These are phyloP conservation scores for Globisporangium recalcitrans DNA, from an alignment of 352 stramenopile genomes.

Conservation along the genomic window DNA sequence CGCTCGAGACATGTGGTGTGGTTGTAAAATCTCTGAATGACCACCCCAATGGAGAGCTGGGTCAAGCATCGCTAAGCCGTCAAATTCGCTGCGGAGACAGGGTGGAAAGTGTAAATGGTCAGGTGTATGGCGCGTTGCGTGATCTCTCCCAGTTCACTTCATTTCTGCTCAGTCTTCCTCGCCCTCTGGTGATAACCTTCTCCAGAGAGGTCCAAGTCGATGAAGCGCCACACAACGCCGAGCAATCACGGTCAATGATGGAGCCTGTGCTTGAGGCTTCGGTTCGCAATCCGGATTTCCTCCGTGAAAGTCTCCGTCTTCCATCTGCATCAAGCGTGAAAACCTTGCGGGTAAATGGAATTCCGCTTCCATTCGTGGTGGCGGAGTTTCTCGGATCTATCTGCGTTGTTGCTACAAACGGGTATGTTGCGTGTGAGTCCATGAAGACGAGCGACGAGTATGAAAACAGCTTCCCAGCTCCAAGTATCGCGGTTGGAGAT, in stretches of 20 bases:
- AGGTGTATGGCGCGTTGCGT: slow-evolving; percentile 47
- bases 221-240: slow-evolving; percentile 2
- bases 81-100: slow-evolving; percentile 59
- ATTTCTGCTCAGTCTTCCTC: slow-evolving; percentile 53
- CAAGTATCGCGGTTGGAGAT: slow-evolving; percentile 39
- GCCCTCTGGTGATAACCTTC: slow-evolving; percentile 64
- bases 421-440: slow-evolving; percentile 31
- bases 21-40: slow-evolving; percentile 81
- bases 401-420: slow-evolving; percentile 33
- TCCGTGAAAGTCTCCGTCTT: slow-evolving; percentile 24
- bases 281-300: slow-evolving; percentile 20
- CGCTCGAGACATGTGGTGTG: slow-evolving; percentile 60
- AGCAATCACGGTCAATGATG: neutral
- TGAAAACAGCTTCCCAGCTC: slow-evolving; percentile 1
- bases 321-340: slow-evolving; percentile 22
- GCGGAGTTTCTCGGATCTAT: slow-evolving; percentile 32
- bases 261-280: slow-evolving; percentile 15
- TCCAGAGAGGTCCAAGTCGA: slow-evolving; percentile 29
- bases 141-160: slow-evolving; percentile 83
- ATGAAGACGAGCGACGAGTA: slow-evolving; percentile 2
- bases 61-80: slow-evolving; percentile 67
- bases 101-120: slow-evolving; percentile 70
- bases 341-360: slow-evolving; percentile 26
- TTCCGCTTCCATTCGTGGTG: slow-evolving; percentile 38
- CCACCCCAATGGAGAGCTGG: slow-evolving; percentile 47